These are phyloP conservation scores for Gnomoniopsis sp. DNA, from an alignment of 2,329 filamentous ascomycete genomes.

Conservation along the genomic window DNA sequence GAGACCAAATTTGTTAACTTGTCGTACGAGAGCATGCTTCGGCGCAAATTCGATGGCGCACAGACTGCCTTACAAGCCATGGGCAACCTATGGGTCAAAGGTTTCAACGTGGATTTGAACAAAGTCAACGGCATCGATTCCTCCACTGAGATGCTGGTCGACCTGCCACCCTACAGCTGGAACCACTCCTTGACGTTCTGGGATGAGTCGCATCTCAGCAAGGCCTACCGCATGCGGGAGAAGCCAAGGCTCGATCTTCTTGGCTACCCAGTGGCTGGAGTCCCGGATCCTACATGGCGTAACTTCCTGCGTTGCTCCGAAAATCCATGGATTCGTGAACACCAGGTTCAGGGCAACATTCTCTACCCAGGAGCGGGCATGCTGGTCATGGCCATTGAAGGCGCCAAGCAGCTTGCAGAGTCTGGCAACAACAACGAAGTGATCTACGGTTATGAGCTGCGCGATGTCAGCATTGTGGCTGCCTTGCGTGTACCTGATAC, in stretches of 20 bases:
- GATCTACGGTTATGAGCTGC: slow-evolving; percentile 21
- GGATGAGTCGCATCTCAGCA: slow-evolving; percentile 11
- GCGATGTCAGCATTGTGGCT: slow-evolving; percentile 21
- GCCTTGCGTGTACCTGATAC: slow-evolving; percentile 19
- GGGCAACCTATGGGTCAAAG: slow-evolving; percentile 42
- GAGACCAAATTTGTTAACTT: background rate
- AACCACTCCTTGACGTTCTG: slow-evolving; percentile 10
- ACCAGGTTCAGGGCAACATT: slow-evolving; percentile 53
- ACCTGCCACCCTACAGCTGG: slow-evolving; percentile 16
- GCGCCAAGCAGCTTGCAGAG: slow-evolving; percentile 1
- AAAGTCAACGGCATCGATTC: slow-evolving; percentile 17
- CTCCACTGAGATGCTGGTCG: background rate
- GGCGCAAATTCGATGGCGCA: slow-evolving; percentile 49
- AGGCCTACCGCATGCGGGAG: slow-evolving; percentile 37
- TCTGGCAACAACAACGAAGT: background rate
- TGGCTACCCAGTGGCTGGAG: slow-evolving; percentile 39
- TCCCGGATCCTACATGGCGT: slow-evolving; percentile 45
- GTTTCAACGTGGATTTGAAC: slow-evolving; percentile 39
- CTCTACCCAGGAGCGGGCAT: slow-evolving; percentile 54
- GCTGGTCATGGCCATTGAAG: slow-evolving; percentile 36
- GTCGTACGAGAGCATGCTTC: slow-evolving; percentile 41
- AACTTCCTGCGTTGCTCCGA: slow-evolving; percentile 45
- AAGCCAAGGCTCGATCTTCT: slow-evolving; percentile 42
- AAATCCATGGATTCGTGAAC: slow-evolving; percentile 55
- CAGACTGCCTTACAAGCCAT: slow-evolving; percentile 42